Conservation (phyloP, 257 asterid genomes). For the Cynanchum wilfordii region DNA sequence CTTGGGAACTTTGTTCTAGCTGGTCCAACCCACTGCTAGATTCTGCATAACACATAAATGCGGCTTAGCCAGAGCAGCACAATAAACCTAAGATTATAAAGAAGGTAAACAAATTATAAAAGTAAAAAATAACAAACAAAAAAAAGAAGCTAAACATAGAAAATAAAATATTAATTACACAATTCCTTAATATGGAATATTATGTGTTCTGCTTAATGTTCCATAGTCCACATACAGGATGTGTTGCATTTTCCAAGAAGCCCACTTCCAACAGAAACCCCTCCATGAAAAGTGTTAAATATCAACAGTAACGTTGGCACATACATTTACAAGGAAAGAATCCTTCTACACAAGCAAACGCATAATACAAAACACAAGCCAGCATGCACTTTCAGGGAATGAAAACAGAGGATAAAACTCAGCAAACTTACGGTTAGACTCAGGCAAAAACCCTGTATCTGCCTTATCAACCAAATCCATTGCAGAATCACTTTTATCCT, state of each 20-base stretch:
- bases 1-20: slow-evolving; percentile 47
- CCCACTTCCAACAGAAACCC: background rate
- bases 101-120: background rate
- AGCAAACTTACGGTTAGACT: slow-evolving; percentile 51
- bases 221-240: background rate
- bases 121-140: background rate
- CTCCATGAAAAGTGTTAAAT: background rate
- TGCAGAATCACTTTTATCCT: slow-evolving; percentile 37
- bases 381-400: background rate
- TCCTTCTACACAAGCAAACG: background rate
- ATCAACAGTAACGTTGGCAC: background rate
- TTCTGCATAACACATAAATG: slow-evolving; percentile 37
- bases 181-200: background rate
- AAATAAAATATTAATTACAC: background rate
- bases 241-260: background rate
- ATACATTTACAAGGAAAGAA: background rate
- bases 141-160: background rate
- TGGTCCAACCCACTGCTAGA: slow-evolving; percentile 56
- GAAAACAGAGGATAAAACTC: background rate
- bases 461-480: slow-evolving; percentile 33
- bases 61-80: background rate
- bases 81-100: background rate
- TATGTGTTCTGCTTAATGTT: background rate
- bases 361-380: background rate
- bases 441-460: slow-evolving; percentile 32